A percentile compares a stretch with the other conserved stretches of the same genome.
phyloP scores from a whole-genome alignment of 345 rosid species.

The Trapa bicornis region DNA sequence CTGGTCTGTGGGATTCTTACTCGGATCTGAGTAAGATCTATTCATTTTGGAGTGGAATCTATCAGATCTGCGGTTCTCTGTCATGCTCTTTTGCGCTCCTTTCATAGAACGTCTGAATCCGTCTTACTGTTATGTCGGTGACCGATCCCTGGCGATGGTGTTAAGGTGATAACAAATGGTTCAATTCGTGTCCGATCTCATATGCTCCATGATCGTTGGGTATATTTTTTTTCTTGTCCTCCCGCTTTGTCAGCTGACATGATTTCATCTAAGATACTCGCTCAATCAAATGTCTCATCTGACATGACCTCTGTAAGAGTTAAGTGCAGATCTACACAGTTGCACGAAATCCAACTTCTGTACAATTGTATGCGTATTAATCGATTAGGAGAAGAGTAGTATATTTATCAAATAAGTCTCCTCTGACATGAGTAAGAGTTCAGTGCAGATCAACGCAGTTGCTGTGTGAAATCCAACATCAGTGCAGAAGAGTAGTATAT shows the following conservation, averaged over 20 bases:
- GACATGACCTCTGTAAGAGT: neutral
- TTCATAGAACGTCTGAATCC: neutral
- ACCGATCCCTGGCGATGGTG: neutral
- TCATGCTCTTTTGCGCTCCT: neutral
- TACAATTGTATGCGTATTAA: neutral
- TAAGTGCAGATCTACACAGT: neutral
- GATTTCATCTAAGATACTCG: neutral
- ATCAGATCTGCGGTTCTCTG: neutral
- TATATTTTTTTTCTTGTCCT: neutral
- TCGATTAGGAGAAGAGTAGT: neutral
- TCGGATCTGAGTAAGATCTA: constrained; percentile 1
- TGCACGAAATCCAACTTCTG: neutral
- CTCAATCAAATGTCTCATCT: neutral
- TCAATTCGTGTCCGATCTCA: neutral
- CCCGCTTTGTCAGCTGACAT: neutral
- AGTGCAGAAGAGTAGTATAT: neutral
- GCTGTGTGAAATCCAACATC: neutral
- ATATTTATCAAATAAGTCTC: neutral
- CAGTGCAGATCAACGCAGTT: neutral
- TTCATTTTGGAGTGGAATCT: neutral
- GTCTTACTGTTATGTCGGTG: neutral
- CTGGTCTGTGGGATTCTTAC: neutral
- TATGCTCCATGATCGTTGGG: neutral
- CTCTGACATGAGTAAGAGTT: neutral
- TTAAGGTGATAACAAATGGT: neutral